phyloP scores from a whole-genome alignment of 129 eudicot species.

The Escallonia herrerae region DNA sequence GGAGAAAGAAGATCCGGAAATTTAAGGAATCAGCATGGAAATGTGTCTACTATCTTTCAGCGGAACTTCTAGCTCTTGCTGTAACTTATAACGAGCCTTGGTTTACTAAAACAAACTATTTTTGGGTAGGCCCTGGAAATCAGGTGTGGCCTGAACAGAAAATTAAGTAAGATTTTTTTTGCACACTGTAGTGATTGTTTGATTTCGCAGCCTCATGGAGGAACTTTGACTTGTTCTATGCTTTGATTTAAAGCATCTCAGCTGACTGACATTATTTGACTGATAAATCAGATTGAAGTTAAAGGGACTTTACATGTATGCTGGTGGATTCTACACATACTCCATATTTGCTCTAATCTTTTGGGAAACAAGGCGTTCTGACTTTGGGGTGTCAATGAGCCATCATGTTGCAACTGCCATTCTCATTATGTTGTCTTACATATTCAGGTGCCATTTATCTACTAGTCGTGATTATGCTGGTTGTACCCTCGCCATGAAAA shows the following conservation, averaged over 20 bases:
- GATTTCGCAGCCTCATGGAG: not conserved
- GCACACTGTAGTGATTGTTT: not conserved
- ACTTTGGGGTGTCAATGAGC: conserved; percentile 98
- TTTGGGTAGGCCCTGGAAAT: conserved; percentile 86
- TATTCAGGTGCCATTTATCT: conserved; percentile 39
- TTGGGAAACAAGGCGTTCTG: conserved; percentile 98
- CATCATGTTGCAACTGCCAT: conserved; percentile 80
- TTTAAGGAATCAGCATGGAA: conserved; percentile 98
- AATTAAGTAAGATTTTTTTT: conserved; percentile 43
- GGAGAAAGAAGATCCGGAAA: conserved; percentile 57
- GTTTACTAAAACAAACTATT: conserved; percentile 66
- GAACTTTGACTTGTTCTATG: not conserved
- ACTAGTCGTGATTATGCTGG: not conserved
- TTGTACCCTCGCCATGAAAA: not conserved
- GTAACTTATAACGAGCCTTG: conserved; percentile 89
- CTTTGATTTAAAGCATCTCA: not conserved
- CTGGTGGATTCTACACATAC: conserved; percentile 83
- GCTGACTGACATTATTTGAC: conserved; percentile 4
- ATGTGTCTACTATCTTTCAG: conserved; percentile 80
- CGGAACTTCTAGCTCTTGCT: conserved; percentile 63
- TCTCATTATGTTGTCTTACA: conserved; percentile 73
- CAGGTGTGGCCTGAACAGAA: conserved; percentile 87
- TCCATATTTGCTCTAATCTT: conserved; percentile 89
- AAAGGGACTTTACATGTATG: conserved; percentile 78
- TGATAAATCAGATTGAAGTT: conserved; percentile 59